Evolutionary conservation across 2,329 filamentous ascomycete species (phyloP), one percentile per base, ranked within the genome.

Genomic region (Rutstroemia sp.): DNA sequence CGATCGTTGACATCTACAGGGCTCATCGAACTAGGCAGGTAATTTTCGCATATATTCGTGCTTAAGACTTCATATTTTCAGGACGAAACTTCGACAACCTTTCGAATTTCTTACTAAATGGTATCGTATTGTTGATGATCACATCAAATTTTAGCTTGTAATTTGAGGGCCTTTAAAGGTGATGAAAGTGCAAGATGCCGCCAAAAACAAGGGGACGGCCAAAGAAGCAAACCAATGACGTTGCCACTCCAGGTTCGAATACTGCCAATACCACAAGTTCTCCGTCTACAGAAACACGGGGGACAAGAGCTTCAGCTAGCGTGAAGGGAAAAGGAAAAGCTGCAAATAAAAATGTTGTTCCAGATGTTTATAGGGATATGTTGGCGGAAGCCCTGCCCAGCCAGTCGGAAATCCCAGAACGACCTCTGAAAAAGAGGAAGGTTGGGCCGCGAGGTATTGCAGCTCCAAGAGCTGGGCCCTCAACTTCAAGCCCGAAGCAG

Each of bases 321-420:
- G 60, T 58, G 7, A 65, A 61, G 54, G 64, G 51, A 2, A 59
- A 59, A 52, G 53, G 54, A 16, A 57, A 48, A 38, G 60, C 52
- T 5, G 44, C 51, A 1, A 44, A 17, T 45, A 55, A 34, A 37
- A 56, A 48, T 55, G 59, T 25, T 4, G 68, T 76, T 10, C 73
- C 74, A 12, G 70, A 71, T 51, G 69, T 77, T 2, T 76, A 75
- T 60, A 70, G 69, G 47, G 74, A 76, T 42, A 71, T 78, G 73
- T 65, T 78, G 25, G 66, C 68, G 37, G 74, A 76, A 52, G 70
- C 72, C 48, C 61, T 69, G 19, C 63, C 68, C 23, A 51, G 49
- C 5, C 68, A 72, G 41, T 60, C 67, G 16, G 60, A 65, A 49
- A 63, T 65, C 7, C 60, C 64, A 2, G 64, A 67, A 59, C 63